Percentiles rank a stretch among this genome's conserved stretches.
phyloP scores from a whole-genome alignment of 805 yeast genomes.

The Ogataea henricii region DNA sequence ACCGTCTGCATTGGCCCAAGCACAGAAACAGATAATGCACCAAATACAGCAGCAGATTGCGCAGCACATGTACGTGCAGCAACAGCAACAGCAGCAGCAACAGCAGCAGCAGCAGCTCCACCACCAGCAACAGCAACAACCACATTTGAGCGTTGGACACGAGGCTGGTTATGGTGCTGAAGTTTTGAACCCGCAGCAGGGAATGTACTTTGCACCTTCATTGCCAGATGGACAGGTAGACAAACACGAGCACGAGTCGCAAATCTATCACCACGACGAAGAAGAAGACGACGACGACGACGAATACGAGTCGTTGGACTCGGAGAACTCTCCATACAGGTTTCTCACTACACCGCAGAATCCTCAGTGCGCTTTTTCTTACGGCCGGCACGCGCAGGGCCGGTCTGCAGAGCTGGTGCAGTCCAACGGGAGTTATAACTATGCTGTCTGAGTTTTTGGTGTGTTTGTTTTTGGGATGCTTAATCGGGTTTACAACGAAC shows the following conservation, averaged over 20 bases:
- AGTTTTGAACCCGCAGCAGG: no score
- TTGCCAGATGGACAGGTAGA: background rate
- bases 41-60: constrained; percentile 14
- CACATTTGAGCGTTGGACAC: no score
- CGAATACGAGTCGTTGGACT: constrained; percentile 26
- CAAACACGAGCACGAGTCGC: background rate
- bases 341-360: constrained; percentile 1
- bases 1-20: constrained; percentile 2
- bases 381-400: constrained; percentile 2
- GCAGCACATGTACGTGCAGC: constrained; percentile 8
- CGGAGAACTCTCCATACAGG: constrained; percentile 25
- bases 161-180: no score
- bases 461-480: background rate
- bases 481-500: background rate
- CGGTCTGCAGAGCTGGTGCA: constrained; percentile 1
- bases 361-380: constrained; percentile 5
- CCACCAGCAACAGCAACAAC: constrained; percentile 3
- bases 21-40: constrained; percentile 10
- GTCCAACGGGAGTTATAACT: background rate
- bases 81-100: constrained; percentile 1
- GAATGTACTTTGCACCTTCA: background rate
- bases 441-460: background rate
- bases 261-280: background rate
- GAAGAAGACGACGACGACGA: constrained; percentile 24
- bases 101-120: background rate